A percentile compares a stretch with the other conserved stretches of the same genome.
Evolutionary conservation across 2,329 filamentous ascomycete species (phyloP).

Genomic region (Hypoxylon sp.): DNA sequence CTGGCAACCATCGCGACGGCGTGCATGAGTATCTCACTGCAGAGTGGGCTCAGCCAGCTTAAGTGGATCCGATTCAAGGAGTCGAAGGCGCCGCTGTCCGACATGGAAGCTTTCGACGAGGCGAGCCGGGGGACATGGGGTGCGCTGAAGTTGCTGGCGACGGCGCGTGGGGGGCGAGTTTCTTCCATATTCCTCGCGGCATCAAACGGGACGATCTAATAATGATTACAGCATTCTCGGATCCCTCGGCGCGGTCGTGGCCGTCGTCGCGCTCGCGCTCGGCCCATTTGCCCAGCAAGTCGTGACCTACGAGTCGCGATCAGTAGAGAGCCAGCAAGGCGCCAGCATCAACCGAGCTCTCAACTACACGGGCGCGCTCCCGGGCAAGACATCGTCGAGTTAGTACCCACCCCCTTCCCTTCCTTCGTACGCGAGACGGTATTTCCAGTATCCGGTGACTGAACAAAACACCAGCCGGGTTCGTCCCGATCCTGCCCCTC

Average conservation of each 20-base stretch:
- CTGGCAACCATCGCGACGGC: slow-evolving; percentile 49
- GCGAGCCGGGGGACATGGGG: slow-evolving; percentile 51
- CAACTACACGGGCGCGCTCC: slow-evolving; percentile 47
- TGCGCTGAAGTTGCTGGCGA: slow-evolving; percentile 46
- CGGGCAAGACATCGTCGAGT: slow-evolving; percentile 43
- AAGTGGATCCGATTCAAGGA: slow-evolving; percentile 52
- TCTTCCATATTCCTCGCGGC: not conserved
- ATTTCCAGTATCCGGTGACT: not conserved
- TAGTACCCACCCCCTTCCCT: slow-evolving; percentile 7
- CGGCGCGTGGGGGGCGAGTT: slow-evolving; percentile 48
- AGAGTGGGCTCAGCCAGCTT: slow-evolving; percentile 49
- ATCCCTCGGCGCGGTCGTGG: slow-evolving; percentile 48
- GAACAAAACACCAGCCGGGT: slow-evolving; percentile 40
- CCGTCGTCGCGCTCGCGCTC: slow-evolving; percentile 47
- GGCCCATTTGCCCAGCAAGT: slow-evolving; percentile 52
- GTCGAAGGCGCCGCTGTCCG: slow-evolving; percentile 45
- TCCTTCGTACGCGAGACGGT: not conserved
- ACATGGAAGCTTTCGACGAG: slow-evolving; percentile 52
- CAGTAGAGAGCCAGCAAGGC: slow-evolving; percentile 37
- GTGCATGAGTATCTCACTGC: slow-evolving; percentile 48
- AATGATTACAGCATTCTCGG: slow-evolving; percentile 40
- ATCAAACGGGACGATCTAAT: not conserved
- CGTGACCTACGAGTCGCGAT: slow-evolving; percentile 46
- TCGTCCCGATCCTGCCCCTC: slow-evolving; percentile 51
- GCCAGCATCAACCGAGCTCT: slow-evolving; percentile 47